Base-by-base conservation (phyloP, 2,329 filamentous ascomycete genomes). In the Cladosporium sp. region DNA sequence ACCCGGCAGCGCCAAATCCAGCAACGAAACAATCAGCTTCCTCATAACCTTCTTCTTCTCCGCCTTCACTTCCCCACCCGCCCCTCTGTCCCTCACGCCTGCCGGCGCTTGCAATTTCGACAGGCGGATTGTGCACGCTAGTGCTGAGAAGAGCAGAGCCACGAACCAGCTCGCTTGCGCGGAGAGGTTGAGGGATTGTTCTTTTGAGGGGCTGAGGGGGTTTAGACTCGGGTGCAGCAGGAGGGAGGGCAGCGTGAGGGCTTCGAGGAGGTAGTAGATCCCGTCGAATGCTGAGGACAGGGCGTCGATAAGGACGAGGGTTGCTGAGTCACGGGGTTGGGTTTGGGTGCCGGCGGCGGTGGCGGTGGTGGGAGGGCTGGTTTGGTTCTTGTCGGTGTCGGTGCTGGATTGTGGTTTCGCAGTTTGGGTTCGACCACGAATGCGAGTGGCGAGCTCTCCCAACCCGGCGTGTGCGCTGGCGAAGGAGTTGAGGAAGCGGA, bases 401-500 rank as follows among this genome's bases (percentile, higher is more conserved):
- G n/a, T 36, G 12, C 15, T n/a, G 7, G 6, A n/a, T 36, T n/a
- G 4, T 36, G 11, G 32, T n/a, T 4, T 27, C 22, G 22, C n/a
- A n/a, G n/a, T n/a, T n/a, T n/a, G n/a, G n/a, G n/a, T n/a, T n/a
- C n/a, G n/a, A n/a, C n/a, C n/a, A n/a, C n/a, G n/a, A n/a, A n/a
- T n/a, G n/a, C n/a, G n/a, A n/a, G n/a, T n/a, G n/a, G 37, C 40
- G 41, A 15, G 45, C 37, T 20, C 40, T 37, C 17, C n/a, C n/a
- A n/a, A n/a, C n/a, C n/a, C n/a, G n/a, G n/a, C n/a, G n/a, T n/a
- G n/a, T n/a, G n/a, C n/a, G n/a, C n/a, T n/a, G n/a, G n/a, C n/a
- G n/a, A n/a, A n/a, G n/a, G n/a, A n/a, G n/a, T n/a, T n/a, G n/a
- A 48, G 4, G 37, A 48, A 48, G 27, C 45, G 45, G 37, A 48